phyloP scores from a whole-genome alignment of 305 asterid genomes.

The Fraxinus platypoda region DNA sequence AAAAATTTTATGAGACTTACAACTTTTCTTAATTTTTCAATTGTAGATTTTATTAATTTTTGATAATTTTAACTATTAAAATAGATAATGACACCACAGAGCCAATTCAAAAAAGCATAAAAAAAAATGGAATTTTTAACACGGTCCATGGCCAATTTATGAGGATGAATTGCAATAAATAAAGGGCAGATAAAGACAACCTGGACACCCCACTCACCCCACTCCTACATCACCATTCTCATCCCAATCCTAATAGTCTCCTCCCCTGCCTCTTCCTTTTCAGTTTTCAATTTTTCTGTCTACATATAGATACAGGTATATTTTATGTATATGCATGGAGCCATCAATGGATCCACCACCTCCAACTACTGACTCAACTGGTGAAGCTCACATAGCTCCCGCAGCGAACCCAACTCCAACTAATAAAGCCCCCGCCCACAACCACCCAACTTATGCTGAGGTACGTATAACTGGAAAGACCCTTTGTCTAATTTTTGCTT shows the following conservation, averaged over 20 bases:
- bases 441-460: constrained; percentile 68
- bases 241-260: constrained; percentile 25
- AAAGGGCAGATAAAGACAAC: neutral
- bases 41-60: no score
- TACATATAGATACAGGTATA: neutral
- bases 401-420: constrained; percentile 32
- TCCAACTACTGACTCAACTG: constrained; percentile 27
- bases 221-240: constrained; percentile 9
- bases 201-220: neutral
- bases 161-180: neutral
- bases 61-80: neutral
- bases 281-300: constrained; percentile 8
- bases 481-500: neutral
- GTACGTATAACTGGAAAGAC: constrained; percentile 23
- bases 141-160: neutral
- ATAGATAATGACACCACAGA: neutral
- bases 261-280: neutral
- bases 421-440: constrained; percentile 17
- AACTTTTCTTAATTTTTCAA: no score
- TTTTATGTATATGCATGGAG: constrained; percentile 34
- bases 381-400: constrained; percentile 16
- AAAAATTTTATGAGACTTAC: neutral
- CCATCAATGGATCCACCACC: constrained; percentile 40
- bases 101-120: neutral
- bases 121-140: neutral